Evolutionary conservation across 2,329 filamentous ascomycete genomes (phyloP), one percentile per base, ranked within the genome.

Genomic region (Colletotrichum truncatum): DNA sequence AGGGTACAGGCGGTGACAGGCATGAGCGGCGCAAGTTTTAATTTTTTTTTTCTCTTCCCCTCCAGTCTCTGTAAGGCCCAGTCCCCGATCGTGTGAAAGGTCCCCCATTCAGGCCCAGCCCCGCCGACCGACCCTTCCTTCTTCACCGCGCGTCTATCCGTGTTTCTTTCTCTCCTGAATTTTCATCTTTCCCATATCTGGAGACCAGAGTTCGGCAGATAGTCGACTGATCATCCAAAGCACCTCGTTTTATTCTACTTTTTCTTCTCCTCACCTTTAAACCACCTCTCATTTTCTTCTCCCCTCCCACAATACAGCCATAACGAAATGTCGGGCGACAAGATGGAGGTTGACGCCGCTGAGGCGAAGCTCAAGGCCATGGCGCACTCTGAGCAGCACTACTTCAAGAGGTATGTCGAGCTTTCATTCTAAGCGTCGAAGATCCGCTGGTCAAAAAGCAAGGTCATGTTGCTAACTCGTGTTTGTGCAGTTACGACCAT

Each of bases 331-430:
- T 61, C 73, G 57, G 79, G 81, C 71, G 81, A 82, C 66, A 83
- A 82, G 67, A 88, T 87, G 85, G 87, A 88, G 45, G 81, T 89
- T 65, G 86, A 87, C 75, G 77, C 81, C 70, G 87, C 87, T 51
- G 87, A 90, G 82, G 78, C 85, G 76, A 83, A 84, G 80, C 85
- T 92, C 80, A 89, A 90, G 77, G 79, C 83, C 73, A 90, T 97
- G 87, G 91, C 93, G 78, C 94, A 97, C 83, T 96, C 94, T 70
- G 96, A 99, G 86, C 94, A 97, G 80, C 96, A 98, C 81, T 99
- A 98, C 86, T 98, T 98, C 85, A 98, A 98, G 84, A 97, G 94
- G 94, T 97, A 66, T 68, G 73, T 78, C 45, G n/a, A n/a, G 49
- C 32, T 45, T 61, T 39, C 7, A 4, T 43, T 18, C 69, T 60